A percentile compares a stretch with the other conserved stretches of the same genome.
phyloP scores from a whole-genome alignment of 345 rosid species.

The Eucalyptus erythrocorys region DNA sequence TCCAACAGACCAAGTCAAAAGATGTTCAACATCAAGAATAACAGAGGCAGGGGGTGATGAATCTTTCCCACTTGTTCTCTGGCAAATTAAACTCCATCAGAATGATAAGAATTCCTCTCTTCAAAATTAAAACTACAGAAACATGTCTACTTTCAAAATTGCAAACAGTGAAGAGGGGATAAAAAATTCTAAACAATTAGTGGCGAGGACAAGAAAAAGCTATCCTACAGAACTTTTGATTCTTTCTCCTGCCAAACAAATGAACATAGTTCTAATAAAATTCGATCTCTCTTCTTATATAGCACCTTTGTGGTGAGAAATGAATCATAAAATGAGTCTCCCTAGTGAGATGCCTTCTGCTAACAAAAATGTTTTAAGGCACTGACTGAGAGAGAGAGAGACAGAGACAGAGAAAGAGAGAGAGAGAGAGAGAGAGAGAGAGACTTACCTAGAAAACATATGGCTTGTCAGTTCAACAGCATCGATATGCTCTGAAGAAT shows the following conservation, averaged over 20 bases:
- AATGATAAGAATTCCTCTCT: neutral
- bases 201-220: neutral
- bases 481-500: slow-evolving; percentile 70
- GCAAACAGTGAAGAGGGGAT: neutral
- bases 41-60: neutral
- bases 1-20: neutral
- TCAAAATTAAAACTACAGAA: neutral
- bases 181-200: neutral
- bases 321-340: neutral
- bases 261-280: neutral
- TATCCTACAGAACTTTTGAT: neutral
- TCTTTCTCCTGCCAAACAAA: neutral
- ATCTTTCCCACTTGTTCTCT: neutral
- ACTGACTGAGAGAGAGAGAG: neutral
- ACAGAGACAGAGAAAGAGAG: neutral
- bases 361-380: neutral
- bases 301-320: neutral
- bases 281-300: neutral
- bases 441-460: slow-evolving; percentile 55
- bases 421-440: neutral
- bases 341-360: neutral
- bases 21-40: neutral
- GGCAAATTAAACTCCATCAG: neutral
- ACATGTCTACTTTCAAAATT: neutral
- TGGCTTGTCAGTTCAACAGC: slow-evolving; percentile 67